phyloP scores from a whole-genome alignment of 768 basidiomycete genomes.

The Calvatia gigantea region DNA sequence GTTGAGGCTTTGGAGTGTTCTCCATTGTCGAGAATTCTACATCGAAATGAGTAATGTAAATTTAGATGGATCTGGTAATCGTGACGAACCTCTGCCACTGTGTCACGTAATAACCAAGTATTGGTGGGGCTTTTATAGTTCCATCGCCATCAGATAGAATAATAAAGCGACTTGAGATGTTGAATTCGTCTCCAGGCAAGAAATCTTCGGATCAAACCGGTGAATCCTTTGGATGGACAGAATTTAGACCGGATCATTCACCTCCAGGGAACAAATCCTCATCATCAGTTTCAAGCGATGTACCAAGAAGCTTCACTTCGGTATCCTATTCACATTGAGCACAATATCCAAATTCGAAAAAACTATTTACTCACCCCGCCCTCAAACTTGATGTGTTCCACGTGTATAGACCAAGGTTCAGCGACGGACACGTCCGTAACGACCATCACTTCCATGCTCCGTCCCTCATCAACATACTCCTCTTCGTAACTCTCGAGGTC shows the following conservation, averaged over 20 bases:
- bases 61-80: background rate
- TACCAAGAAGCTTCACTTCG: constrained; percentile 46
- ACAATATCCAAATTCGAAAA: background rate
- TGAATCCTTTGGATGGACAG: background rate
- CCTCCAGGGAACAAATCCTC: constrained; percentile 46
- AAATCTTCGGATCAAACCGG: constrained; percentile 41
- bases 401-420: constrained; percentile 53
- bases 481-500: constrained; percentile 53
- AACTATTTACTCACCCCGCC: constrained; percentile 38
- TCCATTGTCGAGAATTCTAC: constrained; percentile 45
- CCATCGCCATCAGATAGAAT: constrained; percentile 33
- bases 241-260: constrained; percentile 21
- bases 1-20: constrained; percentile 40
- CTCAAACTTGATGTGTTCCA: constrained; percentile 46
- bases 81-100: constrained; percentile 58
- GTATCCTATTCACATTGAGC: constrained; percentile 32
- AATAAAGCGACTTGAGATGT: constrained; percentile 47
- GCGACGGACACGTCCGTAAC: constrained; percentile 45
- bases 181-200: constrained; percentile 62
- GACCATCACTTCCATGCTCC: constrained; percentile 57
- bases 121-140: constrained; percentile 31
- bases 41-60: constrained; percentile 2
- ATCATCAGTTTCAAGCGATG: constrained; percentile 43
- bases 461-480: constrained; percentile 47
- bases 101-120: constrained; percentile 58